Percentiles rank a stretch among this genome's conserved stretches.
phyloP scores from a whole-genome alignment of 352 stramenopile genomes.

The Globisporangium mamillatum region DNA sequence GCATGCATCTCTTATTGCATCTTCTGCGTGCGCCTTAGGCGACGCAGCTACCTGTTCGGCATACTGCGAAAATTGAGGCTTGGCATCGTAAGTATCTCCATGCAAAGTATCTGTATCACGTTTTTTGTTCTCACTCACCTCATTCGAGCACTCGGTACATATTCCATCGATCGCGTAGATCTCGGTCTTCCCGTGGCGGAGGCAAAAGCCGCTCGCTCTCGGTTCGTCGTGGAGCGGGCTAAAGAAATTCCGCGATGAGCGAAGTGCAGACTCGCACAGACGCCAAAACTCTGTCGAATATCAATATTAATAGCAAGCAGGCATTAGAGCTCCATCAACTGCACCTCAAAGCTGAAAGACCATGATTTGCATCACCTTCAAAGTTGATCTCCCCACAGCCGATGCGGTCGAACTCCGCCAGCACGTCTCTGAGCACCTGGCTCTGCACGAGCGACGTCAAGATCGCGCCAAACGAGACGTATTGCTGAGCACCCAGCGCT shows the following conservation, averaged over 20 bases:
- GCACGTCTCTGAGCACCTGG: constrained; percentile 29
- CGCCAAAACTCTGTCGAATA: constrained; percentile 42
- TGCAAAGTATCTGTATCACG: neutral
- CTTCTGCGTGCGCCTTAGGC: neutral
- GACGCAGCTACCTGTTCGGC: neutral
- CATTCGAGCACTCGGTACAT: constrained; percentile 42
- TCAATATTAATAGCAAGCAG: neutral
- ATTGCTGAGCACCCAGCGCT: constrained; percentile 27
- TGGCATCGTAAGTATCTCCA: neutral
- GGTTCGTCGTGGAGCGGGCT: constrained; percentile 39
- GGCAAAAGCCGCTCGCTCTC: constrained; percentile 40
- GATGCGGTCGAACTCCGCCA: constrained; percentile 49
- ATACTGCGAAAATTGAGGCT: neutral
- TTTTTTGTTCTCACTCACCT: constrained; percentile 29
- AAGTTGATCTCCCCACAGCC: constrained; percentile 60
- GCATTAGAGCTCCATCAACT: neutral
- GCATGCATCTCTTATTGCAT: neutral
- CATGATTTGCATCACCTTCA: constrained; percentile 27
- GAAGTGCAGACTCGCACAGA: constrained; percentile 37
- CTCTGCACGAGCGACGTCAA: constrained; percentile 51
- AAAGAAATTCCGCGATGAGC: constrained; percentile 26
- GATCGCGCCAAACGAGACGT: constrained; percentile 19
- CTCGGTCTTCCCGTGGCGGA: constrained; percentile 46
- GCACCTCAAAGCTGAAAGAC: neutral
- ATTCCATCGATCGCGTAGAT: constrained; percentile 42